Conservation (phyloP, 148 eudicot genomes). For the Vaccinium macrocarpon region DNA sequence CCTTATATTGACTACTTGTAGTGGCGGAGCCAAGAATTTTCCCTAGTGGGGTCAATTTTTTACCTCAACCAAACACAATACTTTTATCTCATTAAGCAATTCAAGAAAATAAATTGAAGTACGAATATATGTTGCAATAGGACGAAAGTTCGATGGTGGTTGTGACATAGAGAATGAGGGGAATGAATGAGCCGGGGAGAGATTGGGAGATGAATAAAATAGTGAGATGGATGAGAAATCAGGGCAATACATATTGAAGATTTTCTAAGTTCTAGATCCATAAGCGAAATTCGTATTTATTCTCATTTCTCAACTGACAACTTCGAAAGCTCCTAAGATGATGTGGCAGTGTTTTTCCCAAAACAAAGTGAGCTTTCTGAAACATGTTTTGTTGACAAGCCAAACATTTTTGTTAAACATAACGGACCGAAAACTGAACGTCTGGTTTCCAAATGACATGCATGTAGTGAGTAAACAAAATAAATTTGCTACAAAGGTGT, state of each 20-base stretch:
- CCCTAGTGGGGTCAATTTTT: neutral
- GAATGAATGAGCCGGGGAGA: neutral
- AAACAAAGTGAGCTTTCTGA: neutral
- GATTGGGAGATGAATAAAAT: neutral
- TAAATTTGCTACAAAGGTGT: no score
- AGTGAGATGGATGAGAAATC: neutral
- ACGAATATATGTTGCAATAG: neutral
- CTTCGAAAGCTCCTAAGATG: neutral
- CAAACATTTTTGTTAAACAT: no score
- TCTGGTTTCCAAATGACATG: no score
- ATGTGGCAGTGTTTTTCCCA: neutral
- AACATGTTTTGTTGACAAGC: no score
- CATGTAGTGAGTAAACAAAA: no score
- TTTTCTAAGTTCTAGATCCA: neutral
- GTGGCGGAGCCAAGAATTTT: neutral
- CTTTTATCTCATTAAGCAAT: neutral
- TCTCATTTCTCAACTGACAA: neutral
- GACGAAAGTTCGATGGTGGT: neutral
- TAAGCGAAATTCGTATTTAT: neutral
- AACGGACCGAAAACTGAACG: no score
- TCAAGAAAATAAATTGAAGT: neutral
- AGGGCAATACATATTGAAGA: neutral
- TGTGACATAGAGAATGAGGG: neutral
- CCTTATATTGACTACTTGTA: neutral
- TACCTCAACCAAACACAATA: neutral